Base-by-base conservation (phyloP, 495 filamentous ascomycete genomes). In the Podospora tetraspora region DNA sequence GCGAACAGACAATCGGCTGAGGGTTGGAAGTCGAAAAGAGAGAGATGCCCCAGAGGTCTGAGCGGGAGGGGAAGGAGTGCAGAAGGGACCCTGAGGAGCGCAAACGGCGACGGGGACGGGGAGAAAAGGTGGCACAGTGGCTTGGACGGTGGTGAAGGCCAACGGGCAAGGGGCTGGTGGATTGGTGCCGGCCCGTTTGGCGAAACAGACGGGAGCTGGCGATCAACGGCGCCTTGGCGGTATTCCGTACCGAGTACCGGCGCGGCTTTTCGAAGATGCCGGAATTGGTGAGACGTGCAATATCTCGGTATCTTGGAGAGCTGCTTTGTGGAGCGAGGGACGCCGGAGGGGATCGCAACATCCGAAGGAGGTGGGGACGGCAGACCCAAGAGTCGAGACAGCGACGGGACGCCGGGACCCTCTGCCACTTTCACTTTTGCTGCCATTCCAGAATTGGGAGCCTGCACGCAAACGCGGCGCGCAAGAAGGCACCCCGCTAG, bases 191-290 rank as follows among this genome's bases (percentile, higher is more conserved):
- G 64, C 64, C 57, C 22, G 23, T 7, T 59, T 27, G 34, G 34
- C 22, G 21, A 22, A 37, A 60, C 24, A 29, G n/a, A 25, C 25
- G 25, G 25, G 65, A 66, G 24, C 64, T 57, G 64, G 58, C 22
- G 58, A 66, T 37, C 57, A 56, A 66, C 65, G 32, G 58, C 58
- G 65, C 58, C 43, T 52, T 52, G 43, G 43, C 43, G 43, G n/a
- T 52, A 52, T n/a, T 30, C 32, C 16, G 13, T 2, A 19, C 16
- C 3, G 37, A 7, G 37, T 0, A 52, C 43, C 16, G 43, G 19
- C 19, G 43, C 16, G 8, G 1, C 16, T 8, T 52, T 52, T 52
- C 4, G 13, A 43, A 5, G 37, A 43, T 25, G 25, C 25, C 7
- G 58, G 24, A 60, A 24, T 29, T 60, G 59, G 59, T 60, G 59